phyloP scores from a whole-genome alignment of 352 stramenopile species.

The Phytopythium kandeliae region DNA sequence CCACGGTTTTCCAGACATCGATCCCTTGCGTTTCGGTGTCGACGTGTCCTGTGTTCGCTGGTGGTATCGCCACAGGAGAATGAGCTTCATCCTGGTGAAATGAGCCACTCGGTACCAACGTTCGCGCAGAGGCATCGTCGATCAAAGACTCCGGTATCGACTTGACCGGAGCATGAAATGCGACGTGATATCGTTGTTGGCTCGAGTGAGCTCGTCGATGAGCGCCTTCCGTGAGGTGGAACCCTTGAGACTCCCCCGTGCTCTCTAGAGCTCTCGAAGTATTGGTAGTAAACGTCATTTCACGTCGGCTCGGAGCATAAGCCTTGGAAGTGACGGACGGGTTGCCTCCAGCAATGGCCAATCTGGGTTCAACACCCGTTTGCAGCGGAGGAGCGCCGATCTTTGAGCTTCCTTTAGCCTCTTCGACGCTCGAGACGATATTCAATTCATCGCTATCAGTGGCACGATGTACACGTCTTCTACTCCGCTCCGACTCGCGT shows the following conservation, averaged over 20 bases:
- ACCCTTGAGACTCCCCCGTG: neutral
- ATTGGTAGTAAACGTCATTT: neutral
- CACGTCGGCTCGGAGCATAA: neutral
- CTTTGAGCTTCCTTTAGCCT: too few species aligned
- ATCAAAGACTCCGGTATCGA: neutral
- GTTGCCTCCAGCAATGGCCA: too few species aligned
- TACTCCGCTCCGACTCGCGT: neutral
- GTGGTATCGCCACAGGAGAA: neutral
- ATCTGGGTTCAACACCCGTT: too few species aligned
- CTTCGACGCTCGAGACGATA: too few species aligned
- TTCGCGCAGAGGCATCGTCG: neutral
- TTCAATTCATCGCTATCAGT: too few species aligned
- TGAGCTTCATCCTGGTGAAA: neutral
- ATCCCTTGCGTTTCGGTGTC: neutral
- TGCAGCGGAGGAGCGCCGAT: too few species aligned
- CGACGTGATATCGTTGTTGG: neutral
- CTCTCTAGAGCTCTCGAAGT: neutral
- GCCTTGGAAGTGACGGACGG: neutral
- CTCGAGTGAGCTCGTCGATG: neutral
- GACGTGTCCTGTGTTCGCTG: neutral
- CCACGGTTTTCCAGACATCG: conserved; percentile 12
- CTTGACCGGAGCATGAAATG: neutral
- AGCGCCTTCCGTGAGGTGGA: neutral
- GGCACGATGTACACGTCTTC: neutral
- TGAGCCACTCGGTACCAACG: neutral